These are phyloP conservation scores for Malbranchea zuffiana DNA, from an alignment of 2,329 filamentous ascomycete species.

Conservation along the genomic window DNA sequence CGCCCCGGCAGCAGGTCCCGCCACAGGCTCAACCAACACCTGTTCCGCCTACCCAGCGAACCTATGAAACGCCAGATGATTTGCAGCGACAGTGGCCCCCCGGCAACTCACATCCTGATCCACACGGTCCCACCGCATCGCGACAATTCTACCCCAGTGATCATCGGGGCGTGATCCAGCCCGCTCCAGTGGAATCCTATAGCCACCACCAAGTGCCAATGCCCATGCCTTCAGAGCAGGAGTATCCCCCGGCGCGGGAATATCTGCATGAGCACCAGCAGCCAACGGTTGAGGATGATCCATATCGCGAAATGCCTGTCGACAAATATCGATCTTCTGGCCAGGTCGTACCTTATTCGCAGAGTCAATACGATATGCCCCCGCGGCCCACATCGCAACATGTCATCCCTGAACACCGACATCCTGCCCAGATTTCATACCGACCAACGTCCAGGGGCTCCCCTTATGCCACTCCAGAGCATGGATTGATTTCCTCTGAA, in stretches of 20 bases:
- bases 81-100: constrained; percentile 10
- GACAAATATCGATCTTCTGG: constrained; percentile 1
- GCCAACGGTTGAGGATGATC: background rate
- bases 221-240: constrained; percentile 1
- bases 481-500: background rate
- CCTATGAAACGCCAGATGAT: constrained; percentile 25
- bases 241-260: constrained; percentile 1
- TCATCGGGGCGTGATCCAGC: background rate
- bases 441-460: constrained; percentile 8
- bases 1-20: constrained; percentile 21
- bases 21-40: constrained; percentile 23
- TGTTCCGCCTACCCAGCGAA: constrained; percentile 15
- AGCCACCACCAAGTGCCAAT: background rate
- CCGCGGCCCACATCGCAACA: constrained; percentile 10
- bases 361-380: constrained; percentile 9
- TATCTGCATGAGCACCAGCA: constrained; percentile 5
- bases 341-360: constrained; percentile 6
- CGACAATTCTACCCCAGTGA: constrained; percentile 5
- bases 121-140: constrained; percentile 4
- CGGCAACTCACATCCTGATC: constrained; percentile 2
- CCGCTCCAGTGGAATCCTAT: background rate
- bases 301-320: background rate
- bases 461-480: constrained; percentile 4
- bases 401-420: constrained; percentile 8
- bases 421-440: constrained; percentile 9